Conservation (phyloP, 345 rosid genomes). For the Murraya paniculata region DNA sequence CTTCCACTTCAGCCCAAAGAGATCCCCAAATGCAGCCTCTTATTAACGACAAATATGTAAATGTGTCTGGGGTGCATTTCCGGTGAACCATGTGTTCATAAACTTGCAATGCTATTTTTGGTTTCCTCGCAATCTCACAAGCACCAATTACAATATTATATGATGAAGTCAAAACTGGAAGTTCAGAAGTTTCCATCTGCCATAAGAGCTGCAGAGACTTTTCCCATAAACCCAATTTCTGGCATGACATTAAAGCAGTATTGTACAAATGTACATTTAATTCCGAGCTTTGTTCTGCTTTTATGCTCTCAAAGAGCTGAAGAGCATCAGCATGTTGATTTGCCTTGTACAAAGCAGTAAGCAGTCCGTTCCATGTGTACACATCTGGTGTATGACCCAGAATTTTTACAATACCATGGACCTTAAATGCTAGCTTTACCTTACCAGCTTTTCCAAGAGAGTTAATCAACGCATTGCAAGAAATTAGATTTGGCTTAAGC, state of each 20-base stretch:
- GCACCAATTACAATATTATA: slow-evolving; percentile 66
- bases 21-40: slow-evolving; percentile 84
- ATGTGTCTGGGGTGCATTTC: slow-evolving; percentile 53
- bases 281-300: slow-evolving; percentile 30
- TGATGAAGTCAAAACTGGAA: slow-evolving; percentile 45
- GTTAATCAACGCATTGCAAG: slow-evolving; percentile 71
- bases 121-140: slow-evolving; percentile 70
- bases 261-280: slow-evolving; percentile 52
- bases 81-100: slow-evolving; percentile 65
- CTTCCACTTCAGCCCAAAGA: slow-evolving; percentile 64
- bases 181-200: slow-evolving; percentile 63
- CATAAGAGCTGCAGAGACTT: slow-evolving; percentile 73
- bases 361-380: slow-evolving; percentile 79
- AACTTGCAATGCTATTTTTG: slow-evolving; percentile 67
- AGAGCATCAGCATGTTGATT: slow-evolving; percentile 55
- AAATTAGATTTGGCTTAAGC: slow-evolving; percentile 53
- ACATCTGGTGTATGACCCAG: slow-evolving; percentile 63
- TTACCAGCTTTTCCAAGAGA: slow-evolving; percentile 69
- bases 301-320: slow-evolving; percentile 57
- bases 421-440: slow-evolving; percentile 53
- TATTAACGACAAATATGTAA: slow-evolving; percentile 61
- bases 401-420: slow-evolving; percentile 39
- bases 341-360: slow-evolving; percentile 58
- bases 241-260: slow-evolving; percentile 68
- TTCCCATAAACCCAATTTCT: slow-evolving; percentile 73